Evolutionary conservation across 2,329 filamentous ascomycete species (phyloP), one percentile per base, ranked within the genome.

Genomic region (Penicillium concentricum): DNA sequence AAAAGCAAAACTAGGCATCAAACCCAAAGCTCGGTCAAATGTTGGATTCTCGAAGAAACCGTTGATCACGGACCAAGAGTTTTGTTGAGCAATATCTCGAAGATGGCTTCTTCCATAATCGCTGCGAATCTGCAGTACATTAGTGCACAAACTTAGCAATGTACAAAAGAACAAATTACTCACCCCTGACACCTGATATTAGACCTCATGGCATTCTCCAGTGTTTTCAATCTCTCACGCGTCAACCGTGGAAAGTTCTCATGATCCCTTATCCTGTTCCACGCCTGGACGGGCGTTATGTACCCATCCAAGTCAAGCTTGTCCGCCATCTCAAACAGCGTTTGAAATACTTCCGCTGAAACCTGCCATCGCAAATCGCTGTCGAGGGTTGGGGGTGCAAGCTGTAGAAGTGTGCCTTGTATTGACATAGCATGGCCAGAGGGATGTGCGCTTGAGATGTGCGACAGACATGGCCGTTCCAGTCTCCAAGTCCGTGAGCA

Each of bases 241-340:
- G 65, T 65, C 12, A 74, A 32, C 13, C 30, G 38, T 1, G 48
- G 28, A 49, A 73, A 69, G 9, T 61, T 60, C 3, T 61, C 56
- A 54, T 71, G 66, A 22, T 54, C 46, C 13, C 62, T 61, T 9
- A 75, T 64, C 22, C 66, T 57, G 42, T 71, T 64, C 73, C 72
- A 74, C 4, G 69, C 72, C 52, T 76, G 73, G 1, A 76, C 67
- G 0, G 74, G 73, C 2, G 73, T 76, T 2, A 75, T 50, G 34
- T 74, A 70, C 10, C 63, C 63, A 5, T 62, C 42, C 4, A 62
- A 38, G 3, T 51, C 51, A 15, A 62, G 55, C 18, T 9, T 51
- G 2, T 47, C 41, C 4, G 61, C 59, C 16, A 61, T 51, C 30
- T 64, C 51, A n/a, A 60, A 57, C 2, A 63, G 50, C 10, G 38